Percentiles rank a stretch among this genome's conserved stretches.
These are phyloP conservation scores for Fusarium heterosporum DNA, from an alignment of 2,329 filamentous ascomycete species.

Conservation along the genomic window DNA sequence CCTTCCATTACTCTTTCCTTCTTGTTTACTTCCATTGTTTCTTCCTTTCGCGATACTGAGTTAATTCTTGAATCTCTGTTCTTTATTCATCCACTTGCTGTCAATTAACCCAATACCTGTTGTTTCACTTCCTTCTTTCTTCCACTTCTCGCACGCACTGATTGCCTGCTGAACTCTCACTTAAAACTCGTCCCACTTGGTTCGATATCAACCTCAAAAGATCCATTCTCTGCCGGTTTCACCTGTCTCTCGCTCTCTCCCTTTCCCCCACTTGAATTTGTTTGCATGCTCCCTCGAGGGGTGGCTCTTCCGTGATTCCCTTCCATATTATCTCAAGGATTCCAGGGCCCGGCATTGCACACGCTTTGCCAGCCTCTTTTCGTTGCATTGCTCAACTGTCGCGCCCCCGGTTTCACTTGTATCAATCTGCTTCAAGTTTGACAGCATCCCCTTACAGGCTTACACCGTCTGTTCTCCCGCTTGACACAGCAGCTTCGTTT, in stretches of 20 bases:
- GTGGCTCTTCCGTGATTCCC: constrained; percentile 27
- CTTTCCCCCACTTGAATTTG: constrained; percentile 33
- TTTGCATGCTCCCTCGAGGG: constrained; percentile 39
- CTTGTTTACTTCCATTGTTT: constrained; percentile 19
- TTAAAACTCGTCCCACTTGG: constrained; percentile 25
- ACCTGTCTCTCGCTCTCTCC: constrained; percentile 26
- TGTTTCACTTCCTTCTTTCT: constrained; percentile 1
- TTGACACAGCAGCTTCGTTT: constrained; percentile 33
- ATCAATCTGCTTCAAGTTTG: constrained; percentile 43
- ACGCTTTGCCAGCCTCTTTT: constrained; percentile 31
- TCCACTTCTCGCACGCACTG: constrained; percentile 4
- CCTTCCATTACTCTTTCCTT: constrained; percentile 8
- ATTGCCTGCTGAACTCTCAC: constrained; percentile 9
- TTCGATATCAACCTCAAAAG: constrained; percentile 18
- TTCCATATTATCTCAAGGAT: constrained; percentile 38
- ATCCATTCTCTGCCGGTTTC: constrained; percentile 35
- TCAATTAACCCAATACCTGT: background rate
- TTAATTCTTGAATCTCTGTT: background rate
- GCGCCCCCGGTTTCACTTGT: constrained; percentile 44
- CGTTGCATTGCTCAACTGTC: constrained; percentile 27
- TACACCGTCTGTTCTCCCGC: background rate
- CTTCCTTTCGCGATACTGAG: background rate
- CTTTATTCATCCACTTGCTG: constrained; percentile 1
- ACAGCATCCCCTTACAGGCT: constrained; percentile 24
- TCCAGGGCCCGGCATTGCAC: constrained; percentile 37